Conservation (phyloP, 164 flowering plant species). For the Magnolia officinalis region DNA sequence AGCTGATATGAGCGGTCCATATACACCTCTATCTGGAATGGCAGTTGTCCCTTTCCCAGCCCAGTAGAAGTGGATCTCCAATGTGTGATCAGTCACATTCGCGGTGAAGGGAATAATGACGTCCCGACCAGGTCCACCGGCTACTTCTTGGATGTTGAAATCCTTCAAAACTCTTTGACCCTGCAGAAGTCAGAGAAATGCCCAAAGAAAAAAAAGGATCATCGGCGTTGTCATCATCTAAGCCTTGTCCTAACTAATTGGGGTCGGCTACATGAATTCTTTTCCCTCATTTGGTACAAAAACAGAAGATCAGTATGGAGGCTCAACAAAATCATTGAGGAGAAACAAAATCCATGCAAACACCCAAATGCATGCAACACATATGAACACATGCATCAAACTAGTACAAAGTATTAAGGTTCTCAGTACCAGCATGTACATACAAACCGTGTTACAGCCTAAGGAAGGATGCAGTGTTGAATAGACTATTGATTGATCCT, state of each 20-base stretch:
- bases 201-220: background rate
- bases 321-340: background rate
- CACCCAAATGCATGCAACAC: background rate
- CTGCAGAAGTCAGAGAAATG: constrained; percentile 14
- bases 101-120: constrained; percentile 10
- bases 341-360: too few species aligned
- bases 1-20: constrained; percentile 87
- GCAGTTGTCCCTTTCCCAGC: constrained; percentile 69
- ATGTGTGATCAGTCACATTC: constrained; percentile 31
- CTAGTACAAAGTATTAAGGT: background rate
- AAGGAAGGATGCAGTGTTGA: background rate
- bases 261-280: too few species aligned
- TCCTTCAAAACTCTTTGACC: constrained; percentile 29
- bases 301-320: background rate
- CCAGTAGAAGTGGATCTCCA: constrained; percentile 78
- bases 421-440: background rate
- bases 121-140: constrained; percentile 32
- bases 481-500: background rate
- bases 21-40: constrained; percentile 57
- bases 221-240: too few species aligned
- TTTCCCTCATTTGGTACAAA: too few species aligned
- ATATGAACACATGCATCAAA: background rate
- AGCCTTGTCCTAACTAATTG: too few species aligned
- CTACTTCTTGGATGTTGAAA: constrained; percentile 40
- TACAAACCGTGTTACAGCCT: background rate